Conservation (phyloP, 768 basidiomycete genomes). For the Lentinula lateritia region DNA sequence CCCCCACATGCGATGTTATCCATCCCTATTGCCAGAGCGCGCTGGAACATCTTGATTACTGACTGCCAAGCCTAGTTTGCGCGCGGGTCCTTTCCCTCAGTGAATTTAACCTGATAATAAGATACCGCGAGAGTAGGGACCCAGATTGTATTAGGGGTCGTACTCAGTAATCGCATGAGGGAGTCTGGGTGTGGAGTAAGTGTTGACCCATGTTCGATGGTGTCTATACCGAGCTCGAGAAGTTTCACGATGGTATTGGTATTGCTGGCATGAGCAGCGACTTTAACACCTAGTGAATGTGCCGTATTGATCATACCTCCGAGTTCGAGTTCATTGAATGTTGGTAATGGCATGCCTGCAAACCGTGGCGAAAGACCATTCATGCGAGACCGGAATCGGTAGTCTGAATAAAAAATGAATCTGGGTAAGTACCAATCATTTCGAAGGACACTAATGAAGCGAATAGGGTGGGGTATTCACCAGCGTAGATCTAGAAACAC, state of each 20-base stretch:
- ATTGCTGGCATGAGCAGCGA: constrained; percentile 49
- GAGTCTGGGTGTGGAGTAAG: constrained; percentile 16
- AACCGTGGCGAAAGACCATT: constrained; percentile 31
- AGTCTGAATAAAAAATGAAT: constrained; percentile 32
- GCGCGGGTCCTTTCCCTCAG: constrained; percentile 9
- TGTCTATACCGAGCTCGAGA: constrained; percentile 38
- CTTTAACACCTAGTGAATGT: constrained; percentile 46
- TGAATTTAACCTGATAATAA: constrained; percentile 23
- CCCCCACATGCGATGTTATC: constrained; percentile 56
- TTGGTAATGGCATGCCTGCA: constrained; percentile 26
- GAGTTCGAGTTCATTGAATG: constrained; percentile 43
- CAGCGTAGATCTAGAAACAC: constrained; percentile 44
- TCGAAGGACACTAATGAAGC: constrained; percentile 8
- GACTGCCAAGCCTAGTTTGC: constrained; percentile 29
- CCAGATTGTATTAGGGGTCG: constrained; percentile 34
- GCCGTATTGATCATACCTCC: constrained; percentile 45
- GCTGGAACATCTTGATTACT: constrained; percentile 34
- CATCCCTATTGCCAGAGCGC: constrained; percentile 35
- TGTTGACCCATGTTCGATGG: constrained; percentile 51
- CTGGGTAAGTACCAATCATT: neutral
- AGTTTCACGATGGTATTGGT: constrained; percentile 27
- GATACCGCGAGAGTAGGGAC: constrained; percentile 55
- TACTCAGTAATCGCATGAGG: constrained; percentile 21
- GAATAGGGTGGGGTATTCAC: constrained; percentile 21
- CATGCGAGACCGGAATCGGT: constrained; percentile 44